phyloP scores from a whole-genome alignment of 345 rosid genomes.

The Euphorbia peplus region DNA sequence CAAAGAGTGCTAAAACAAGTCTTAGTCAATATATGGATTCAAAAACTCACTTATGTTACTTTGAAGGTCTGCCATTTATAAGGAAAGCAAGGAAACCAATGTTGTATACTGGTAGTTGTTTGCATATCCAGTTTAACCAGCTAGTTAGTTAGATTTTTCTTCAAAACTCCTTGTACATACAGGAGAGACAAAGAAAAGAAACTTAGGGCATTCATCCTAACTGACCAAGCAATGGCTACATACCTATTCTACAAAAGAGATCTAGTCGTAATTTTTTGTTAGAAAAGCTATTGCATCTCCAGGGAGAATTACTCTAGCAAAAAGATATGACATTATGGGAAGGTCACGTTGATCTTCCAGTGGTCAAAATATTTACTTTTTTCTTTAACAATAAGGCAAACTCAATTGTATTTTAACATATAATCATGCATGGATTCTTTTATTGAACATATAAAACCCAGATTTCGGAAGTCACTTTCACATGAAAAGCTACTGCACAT shows the following conservation, averaged over 20 bases:
- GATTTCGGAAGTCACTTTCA: background rate
- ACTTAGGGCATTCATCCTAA: background rate
- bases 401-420: background rate
- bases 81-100: background rate
- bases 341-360: background rate
- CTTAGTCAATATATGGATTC: background rate
- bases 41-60: background rate
- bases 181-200: background rate
- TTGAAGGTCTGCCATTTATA: background rate
- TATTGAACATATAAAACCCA: background rate
- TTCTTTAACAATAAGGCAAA: no score
- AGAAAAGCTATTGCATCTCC: background rate
- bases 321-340: background rate
- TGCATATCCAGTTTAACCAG: constrained; percentile 3
- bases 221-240: background rate
- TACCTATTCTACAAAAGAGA: background rate
- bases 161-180: background rate
- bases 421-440: background rate
- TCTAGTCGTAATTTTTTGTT: background rate
- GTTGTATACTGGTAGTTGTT: no score
- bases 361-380: background rate
- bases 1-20: background rate
- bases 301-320: background rate
- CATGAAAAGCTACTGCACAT: background rate
- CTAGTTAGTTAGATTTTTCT: background rate